Conservation (phyloP, 257 asterid genomes). For the Thymus mandschuricus region DNA sequence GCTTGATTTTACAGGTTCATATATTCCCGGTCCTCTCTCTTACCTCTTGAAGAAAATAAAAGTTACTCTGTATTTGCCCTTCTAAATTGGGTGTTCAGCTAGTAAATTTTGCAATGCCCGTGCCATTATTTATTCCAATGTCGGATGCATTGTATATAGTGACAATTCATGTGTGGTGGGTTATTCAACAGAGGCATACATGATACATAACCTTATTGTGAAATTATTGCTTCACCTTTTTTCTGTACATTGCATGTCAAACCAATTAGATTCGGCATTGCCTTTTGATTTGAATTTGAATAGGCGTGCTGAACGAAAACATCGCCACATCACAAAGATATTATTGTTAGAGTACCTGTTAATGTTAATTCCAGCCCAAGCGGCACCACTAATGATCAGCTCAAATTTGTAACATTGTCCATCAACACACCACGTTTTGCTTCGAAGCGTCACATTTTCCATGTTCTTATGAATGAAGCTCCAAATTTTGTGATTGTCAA, state of each 20-base stretch:
- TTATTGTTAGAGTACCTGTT: background rate
- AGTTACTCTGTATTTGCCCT: background rate
- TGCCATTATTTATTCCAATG: background rate
- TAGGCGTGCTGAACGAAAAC: no score
- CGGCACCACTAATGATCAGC: slow-evolving; percentile 5
- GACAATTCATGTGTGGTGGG: background rate
- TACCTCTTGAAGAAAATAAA: background rate
- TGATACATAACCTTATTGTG: background rate
- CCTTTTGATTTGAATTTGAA: no score
- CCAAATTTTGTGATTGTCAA: slow-evolving; percentile 14
- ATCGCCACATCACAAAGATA: no score
- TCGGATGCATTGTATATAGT: background rate
- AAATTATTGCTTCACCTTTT: slow-evolving; percentile 7
- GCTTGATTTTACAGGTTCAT: background rate
- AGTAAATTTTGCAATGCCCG: background rate
- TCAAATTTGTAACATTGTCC: slow-evolving; percentile 19
- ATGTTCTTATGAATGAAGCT: slow-evolving; percentile 23
- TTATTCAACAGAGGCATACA: background rate
- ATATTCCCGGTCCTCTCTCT: background rate
- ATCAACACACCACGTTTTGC: background rate
- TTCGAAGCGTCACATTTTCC: background rate
- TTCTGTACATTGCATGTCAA: slow-evolving; percentile 7
- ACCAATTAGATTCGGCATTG: slow-evolving; percentile 4
- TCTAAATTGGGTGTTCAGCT: background rate
- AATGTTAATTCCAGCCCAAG: slow-evolving; percentile 12